phyloP scores from a whole-genome alignment of 2,329 filamentous ascomycete species.

The Ophiocordyceps camponoti-floridani region DNA sequence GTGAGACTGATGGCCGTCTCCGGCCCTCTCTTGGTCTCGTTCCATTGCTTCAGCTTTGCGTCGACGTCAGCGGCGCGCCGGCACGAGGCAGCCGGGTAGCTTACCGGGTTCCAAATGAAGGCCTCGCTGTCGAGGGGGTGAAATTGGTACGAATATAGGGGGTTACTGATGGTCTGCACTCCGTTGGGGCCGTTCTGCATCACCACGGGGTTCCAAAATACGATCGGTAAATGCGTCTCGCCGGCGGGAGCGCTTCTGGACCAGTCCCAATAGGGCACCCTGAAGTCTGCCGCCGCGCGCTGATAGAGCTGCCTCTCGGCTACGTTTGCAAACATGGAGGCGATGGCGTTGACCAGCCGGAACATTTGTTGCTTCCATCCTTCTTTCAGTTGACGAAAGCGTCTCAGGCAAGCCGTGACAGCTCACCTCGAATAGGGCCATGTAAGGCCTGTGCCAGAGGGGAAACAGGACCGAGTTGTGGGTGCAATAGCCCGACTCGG shows the following conservation, averaged over 20 bases:
- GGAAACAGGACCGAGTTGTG: constrained; percentile 63
- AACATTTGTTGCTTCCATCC: constrained; percentile 17
- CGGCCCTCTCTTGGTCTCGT: constrained; percentile 40
- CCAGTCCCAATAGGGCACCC: constrained; percentile 44
- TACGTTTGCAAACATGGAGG: constrained; percentile 26
- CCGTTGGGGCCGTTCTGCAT: constrained; percentile 38
- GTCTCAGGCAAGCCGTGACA: too few species aligned
- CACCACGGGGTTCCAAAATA: constrained; percentile 29
- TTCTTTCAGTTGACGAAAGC: constrained; percentile 4
- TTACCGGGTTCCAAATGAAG: constrained; percentile 41
- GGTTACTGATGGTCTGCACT: constrained; percentile 37
- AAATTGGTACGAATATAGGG: constrained; percentile 42
- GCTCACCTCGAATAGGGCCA: constrained; percentile 39
- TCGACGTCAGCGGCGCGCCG: background rate
- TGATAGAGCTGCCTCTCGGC: constrained; percentile 29
- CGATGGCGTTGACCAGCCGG: constrained; percentile 22
- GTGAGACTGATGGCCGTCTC: constrained; percentile 11
- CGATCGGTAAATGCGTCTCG: constrained; percentile 25
- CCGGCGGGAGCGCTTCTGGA: constrained; percentile 28
- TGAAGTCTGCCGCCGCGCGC: constrained; percentile 29
- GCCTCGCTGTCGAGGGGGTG: constrained; percentile 38
- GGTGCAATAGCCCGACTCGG: constrained; percentile 53
- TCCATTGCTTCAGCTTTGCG: constrained; percentile 37
- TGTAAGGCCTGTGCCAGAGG: constrained; percentile 70
- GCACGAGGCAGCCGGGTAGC: constrained; percentile 8